Evolutionary conservation across 306 rosid genomes (phyloP), one percentile per base, ranked within the genome.

Genomic region (Rosa lucieae): DNA sequence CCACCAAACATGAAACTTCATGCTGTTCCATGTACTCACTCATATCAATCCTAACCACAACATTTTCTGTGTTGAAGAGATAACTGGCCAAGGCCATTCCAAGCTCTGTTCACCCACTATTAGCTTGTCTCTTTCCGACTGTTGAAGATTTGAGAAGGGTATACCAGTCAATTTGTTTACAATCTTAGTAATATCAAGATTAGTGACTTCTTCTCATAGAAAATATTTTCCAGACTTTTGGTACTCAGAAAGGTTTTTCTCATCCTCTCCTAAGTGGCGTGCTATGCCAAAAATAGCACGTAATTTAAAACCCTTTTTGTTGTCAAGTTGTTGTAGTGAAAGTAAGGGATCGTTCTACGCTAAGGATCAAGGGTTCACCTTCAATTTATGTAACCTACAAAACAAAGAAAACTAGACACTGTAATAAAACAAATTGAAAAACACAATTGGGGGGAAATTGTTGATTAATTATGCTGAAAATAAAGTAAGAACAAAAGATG

Each of bases 11-110:
- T 3, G 94, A 90, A 72, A 90, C 94, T n/a, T 92, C 92, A 84
- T 88, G 94, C 68, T 90, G 93, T 84, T 95, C 99, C 99, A 93
- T 95, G 87, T 91, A 95, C 89, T 95, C 99, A 14, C 98, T 92
- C 99, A 95, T 95, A 80, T 95, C 98, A 43, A 95, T 95, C 84
- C 99, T 91, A 67, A 95, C 94, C 17, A 95, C 89, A 67, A 98
- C 98, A 82, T 91, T 93, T 86, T 95, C 99, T 1, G 99, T 93
- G 91, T 95, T 95, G 43, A 95, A 95, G 77, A 95, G 92, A 76
- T 88, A 95, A 42, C 92, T 77, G 11, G 99, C 99, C 86, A 93
- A 84, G 67, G 98, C 97, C 82, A 93, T 95, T 23, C 87, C 98
- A 76, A 95, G 97, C 88, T 93, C 99, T 4, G 99, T 96, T 91